These are phyloP conservation scores for Halenospora varia DNA, from an alignment of 495 filamentous ascomycete species.

Conservation along the genomic window DNA sequence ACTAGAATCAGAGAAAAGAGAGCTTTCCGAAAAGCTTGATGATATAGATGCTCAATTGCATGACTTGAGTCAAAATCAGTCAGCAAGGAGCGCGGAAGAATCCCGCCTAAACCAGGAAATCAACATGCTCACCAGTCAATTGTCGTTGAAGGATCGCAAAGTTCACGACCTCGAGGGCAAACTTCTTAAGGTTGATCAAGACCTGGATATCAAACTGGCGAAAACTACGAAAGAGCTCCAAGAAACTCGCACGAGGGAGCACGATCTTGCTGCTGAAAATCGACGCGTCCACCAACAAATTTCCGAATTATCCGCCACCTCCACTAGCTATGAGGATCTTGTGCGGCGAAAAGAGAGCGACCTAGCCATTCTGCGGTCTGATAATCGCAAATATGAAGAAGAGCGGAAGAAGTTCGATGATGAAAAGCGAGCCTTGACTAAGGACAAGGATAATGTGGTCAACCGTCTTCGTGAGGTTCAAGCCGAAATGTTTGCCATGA, in stretches of 20 bases:
- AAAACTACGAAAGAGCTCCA: constrained; percentile 81
- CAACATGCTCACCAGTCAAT: constrained; percentile 87
- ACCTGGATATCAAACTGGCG: constrained; percentile 81
- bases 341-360: constrained; percentile 93
- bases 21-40: constrained; percentile 60
- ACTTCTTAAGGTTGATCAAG: constrained; percentile 80
- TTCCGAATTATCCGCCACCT: constrained; percentile 82
- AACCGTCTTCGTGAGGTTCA: constrained; percentile 77
- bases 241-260: constrained; percentile 61
- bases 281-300: constrained; percentile 81
- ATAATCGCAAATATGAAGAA: constrained; percentile 72
- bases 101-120: constrained; percentile 74
- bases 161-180: constrained; percentile 82
- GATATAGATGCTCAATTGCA: constrained; percentile 65
- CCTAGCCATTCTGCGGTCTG: constrained; percentile 74
- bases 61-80: constrained; percentile 61
- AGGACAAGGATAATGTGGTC: constrained; percentile 77
- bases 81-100: constrained; percentile 66
- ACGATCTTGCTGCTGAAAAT: constrained; percentile 77
- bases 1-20: constrained; percentile 79
- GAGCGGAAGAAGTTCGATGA: constrained; percentile 74
- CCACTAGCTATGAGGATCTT: constrained; percentile 90
- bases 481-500: constrained; percentile 82
- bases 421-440: constrained; percentile 62
- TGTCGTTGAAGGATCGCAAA: constrained; percentile 87